Evolutionary conservation across 2,329 filamentous ascomycete species (phyloP), one percentile per base, ranked within the genome.

Genomic region (Claviceps digitariae): DNA sequence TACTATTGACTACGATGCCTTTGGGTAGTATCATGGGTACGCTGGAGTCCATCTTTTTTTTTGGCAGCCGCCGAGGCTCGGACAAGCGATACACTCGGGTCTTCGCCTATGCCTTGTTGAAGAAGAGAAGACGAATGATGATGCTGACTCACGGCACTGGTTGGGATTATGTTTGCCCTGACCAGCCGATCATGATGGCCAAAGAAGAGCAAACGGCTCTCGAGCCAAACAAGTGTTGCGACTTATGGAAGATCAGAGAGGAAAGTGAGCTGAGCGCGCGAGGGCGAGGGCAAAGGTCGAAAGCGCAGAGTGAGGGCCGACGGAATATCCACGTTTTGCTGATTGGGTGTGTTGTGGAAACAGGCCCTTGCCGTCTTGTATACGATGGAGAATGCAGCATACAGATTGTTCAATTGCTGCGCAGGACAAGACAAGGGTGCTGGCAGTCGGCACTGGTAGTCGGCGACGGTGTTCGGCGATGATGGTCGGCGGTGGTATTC

Each of bases 1-100:
- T 66, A 9, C 71, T 73, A 64, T 81, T 82, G 50, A 72, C 70
- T 55, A 82, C 71, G 56, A 82, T 74, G 62, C 78, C 79, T 62
- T 76, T 75, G 21, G 79, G 79, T 62, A 82, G 60, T 38, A 79
- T 71, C 65, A 74, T 69, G 40, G 69, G 65, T 59, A 69, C 61
- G 41, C 61, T 64, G 50, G 64, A 57, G 55, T 69, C 66, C 68
- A 70, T 70, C 27, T 55, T 36, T 38, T 15, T 29, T 4, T 38
- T 17, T 4, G 43, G 21, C 43, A 25, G n/a, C 54, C 48, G 47
- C 52, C 17, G 45, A 44, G 20, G n/a, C 10, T 25, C 23, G 23
- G 20, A n/a, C 34, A 41, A 17, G 34, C 17, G 31, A 25, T 43
- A 29, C 21, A 44, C 5, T 3, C 15, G 21, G 23, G 20, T 21